Conservation (phyloP, 2,329 filamentous ascomycete species). For the Rhexocercosporidium sp. region DNA sequence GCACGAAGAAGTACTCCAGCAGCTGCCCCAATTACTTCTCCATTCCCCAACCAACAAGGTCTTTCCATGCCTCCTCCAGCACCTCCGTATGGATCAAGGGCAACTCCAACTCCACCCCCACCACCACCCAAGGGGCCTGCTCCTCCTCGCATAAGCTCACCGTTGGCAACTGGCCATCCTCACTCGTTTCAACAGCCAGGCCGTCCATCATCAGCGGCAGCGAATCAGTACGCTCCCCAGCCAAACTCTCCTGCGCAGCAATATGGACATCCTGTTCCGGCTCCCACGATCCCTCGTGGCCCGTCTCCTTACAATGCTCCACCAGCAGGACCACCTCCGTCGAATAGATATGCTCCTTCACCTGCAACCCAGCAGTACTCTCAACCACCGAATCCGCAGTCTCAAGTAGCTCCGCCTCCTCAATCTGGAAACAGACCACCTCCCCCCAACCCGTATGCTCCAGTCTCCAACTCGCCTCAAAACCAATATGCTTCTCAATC, state of each 20-base stretch:
- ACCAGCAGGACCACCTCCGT: constrained; percentile 69
- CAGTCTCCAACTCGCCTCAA: constrained; percentile 54
- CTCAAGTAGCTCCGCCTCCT: constrained; percentile 48
- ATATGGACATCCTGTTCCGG: constrained; percentile 44
- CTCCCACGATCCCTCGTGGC: constrained; percentile 71
- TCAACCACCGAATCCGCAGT: constrained; percentile 49
- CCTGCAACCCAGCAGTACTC: constrained; percentile 60
- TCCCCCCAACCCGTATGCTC: constrained; percentile 64
- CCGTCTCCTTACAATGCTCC: constrained; percentile 88
- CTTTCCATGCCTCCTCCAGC: constrained; percentile 61
- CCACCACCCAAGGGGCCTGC: constrained; percentile 83
- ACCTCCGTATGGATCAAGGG: constrained; percentile 63
- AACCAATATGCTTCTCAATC: constrained; percentile 66
- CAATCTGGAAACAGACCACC: constrained; percentile 50
- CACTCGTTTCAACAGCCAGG: constrained; percentile 53
- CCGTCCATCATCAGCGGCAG: constrained; percentile 59
- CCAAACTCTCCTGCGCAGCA: constrained; percentile 51
- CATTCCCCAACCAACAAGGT: constrained; percentile 72
- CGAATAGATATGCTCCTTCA: constrained; percentile 76
- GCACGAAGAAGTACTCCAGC: constrained; percentile 71
- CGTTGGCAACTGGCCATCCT: constrained; percentile 61
- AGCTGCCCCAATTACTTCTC: constrained; percentile 69
- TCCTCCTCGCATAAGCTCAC: constrained; percentile 74
- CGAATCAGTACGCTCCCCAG: constrained; percentile 68
- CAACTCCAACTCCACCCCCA: constrained; percentile 73